A percentile compares a stretch with the other conserved stretches of the same genome.
phyloP scores from a whole-genome alignment of 2,329 filamentous ascomycete genomes.

The Aspergillus aculeatus region DNA sequence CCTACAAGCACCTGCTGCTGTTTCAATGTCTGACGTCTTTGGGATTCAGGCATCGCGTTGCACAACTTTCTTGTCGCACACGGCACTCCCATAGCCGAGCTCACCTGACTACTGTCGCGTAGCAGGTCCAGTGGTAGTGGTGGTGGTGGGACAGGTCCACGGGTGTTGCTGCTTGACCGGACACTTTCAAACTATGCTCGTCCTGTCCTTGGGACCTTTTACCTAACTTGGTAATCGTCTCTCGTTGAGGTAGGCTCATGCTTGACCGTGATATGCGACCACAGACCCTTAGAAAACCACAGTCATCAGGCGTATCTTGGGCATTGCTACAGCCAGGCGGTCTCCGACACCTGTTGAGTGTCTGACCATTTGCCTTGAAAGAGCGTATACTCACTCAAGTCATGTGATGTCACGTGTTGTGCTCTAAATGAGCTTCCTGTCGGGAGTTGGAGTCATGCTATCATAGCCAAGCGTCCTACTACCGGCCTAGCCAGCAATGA shows the following conservation, averaged over 20 bases:
- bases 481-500: not conserved
- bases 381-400: not conserved
- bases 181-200: not conserved
- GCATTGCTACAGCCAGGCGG: too few relatives aligned
- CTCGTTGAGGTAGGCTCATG: not conserved
- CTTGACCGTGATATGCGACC: not conserved
- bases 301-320: too few relatives aligned
- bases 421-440: too few relatives aligned
- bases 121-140: not conserved
- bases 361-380: too few relatives aligned
- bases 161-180: not conserved
- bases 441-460: too few relatives aligned
- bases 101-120: conserved; percentile 2
- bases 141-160: not conserved
- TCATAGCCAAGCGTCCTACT: not conserved
- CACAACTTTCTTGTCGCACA: not conserved
- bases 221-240: conserved; percentile 3
- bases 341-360: too few relatives aligned
- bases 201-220: conserved; percentile 6
- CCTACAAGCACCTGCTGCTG: not conserved
- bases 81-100: not conserved
- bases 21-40: not conserved
- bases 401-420: not conserved
- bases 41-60: not conserved
- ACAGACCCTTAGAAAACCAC: not conserved